Conservation (phyloP, 306 rosid species). For the Senna tora region DNA sequence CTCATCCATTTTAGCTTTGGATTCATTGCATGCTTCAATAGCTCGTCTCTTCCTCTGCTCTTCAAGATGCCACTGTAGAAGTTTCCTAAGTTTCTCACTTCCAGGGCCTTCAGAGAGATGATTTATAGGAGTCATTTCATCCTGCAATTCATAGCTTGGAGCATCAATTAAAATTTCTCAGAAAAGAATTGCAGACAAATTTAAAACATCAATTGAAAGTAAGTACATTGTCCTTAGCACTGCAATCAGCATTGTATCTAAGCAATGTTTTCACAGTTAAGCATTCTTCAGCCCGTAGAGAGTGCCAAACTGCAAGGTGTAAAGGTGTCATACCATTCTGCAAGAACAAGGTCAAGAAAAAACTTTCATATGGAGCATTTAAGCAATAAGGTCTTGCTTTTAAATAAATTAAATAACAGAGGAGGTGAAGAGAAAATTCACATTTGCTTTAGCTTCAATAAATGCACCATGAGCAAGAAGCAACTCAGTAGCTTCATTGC, state of each 20-base stretch:
- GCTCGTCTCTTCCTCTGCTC: conserved; percentile 85
- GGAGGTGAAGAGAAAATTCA: conserved; percentile 41
- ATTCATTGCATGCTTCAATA: conserved; percentile 86
- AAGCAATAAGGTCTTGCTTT: conserved; percentile 16
- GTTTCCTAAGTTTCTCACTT: conserved; percentile 65
- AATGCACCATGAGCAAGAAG: conserved; percentile 71
- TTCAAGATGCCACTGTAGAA: conserved; percentile 64
- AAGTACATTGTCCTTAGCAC: conserved; percentile 63
- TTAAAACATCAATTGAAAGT: conserved; percentile 9
- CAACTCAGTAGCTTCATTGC: conserved; percentile 59
- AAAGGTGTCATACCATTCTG: conserved; percentile 99
- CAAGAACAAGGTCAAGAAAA: conserved; percentile 42
- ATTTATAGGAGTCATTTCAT: conserved; percentile 84
- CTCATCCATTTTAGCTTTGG: conserved; percentile 86
- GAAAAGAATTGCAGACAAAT: background rate
- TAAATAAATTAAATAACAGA: conserved; percentile 33
- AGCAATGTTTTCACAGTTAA: conserved; percentile 70
- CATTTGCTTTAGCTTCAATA: conserved; percentile 93
- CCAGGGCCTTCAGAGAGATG: conserved; percentile 86
- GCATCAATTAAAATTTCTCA: conserved; percentile 31
- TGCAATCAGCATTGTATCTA: conserved; percentile 65
- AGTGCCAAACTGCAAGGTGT: conserved; percentile 97
- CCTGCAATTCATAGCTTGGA: conserved; percentile 62
- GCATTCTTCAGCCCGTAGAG: conserved; percentile 76
- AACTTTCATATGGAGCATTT: conserved; percentile 32